Conservation (phyloP, 345 rosid species). For the Stellera chamaejasme region DNA sequence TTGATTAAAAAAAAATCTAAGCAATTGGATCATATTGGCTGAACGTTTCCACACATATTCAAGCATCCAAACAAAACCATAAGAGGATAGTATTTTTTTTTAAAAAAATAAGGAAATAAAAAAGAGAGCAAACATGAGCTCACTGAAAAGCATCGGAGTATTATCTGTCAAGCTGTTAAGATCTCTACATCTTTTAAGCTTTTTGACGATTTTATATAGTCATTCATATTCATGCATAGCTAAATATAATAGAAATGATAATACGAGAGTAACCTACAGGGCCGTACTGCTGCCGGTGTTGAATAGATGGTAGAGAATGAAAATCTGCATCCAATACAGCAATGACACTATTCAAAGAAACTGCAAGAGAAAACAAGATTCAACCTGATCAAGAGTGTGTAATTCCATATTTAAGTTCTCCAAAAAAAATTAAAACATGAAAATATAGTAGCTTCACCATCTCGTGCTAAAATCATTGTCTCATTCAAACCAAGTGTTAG, state of each 20-base stretch:
- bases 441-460: too few relatives aligned
- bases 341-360: conserved; percentile 91
- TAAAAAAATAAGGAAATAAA: neutral
- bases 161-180: conserved; percentile 2
- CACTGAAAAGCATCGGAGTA: conserved; percentile 9
- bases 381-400: conserved; percentile 2
- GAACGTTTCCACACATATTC: conserved; percentile 5
- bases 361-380: conserved; percentile 38
- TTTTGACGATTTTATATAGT: too few relatives aligned
- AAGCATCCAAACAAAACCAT: neutral
- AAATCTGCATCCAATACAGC: conserved; percentile 99
- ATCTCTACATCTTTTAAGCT: neutral
- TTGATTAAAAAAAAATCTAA: conserved; percentile 11
- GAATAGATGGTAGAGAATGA: conserved; percentile 91
- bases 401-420: neutral
- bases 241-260: too few relatives aligned
- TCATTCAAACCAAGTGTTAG: too few relatives aligned
- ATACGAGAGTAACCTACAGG: conserved; percentile 60
- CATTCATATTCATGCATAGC: too few relatives aligned
- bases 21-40: conserved; percentile 4
- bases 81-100: neutral
- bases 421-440: too few relatives aligned
- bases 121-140: neutral
- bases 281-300: conserved; percentile 94
- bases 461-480: too few relatives aligned